Base-by-base conservation (phyloP, 805 yeast species). In the Metschnikowia shivogae region DNA sequence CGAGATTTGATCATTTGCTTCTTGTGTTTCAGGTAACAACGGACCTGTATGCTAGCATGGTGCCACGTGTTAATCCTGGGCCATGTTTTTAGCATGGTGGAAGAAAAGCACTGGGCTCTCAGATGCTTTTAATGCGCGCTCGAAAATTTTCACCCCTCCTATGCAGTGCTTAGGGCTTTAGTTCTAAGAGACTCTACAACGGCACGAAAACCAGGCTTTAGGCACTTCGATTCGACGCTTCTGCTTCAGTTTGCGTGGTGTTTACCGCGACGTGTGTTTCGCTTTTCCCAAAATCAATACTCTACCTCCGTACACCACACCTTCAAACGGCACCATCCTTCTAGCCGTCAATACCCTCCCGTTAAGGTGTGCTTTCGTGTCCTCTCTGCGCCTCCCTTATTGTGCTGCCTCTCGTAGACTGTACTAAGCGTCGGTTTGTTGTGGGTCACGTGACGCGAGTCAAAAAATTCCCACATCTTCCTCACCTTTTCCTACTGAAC, bases 1-100 rank as follows among this genome's bases (percentile, higher is more conserved):
- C 47, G 43, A 19, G 56, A 43, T 19, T 48, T 47, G 30, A 52
- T 50, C 33, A 50, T 29, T 34, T 49, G 54, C 31, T 43, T 43
- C 30, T 39, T 43, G 24, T 43, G 40, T 12, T 37, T 42, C 13
- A 47, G 40, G 42, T 47, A 47, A 19, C 34, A 27, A 20, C 50
- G 42, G n/a, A 22, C 12, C 30, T 22, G 42, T 9, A 39, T 24
- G 22, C 14, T 14, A 10, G 33, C 20, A 32, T n/a, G 17, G 22
- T 31, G 35, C 35, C 22, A 14, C 22, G 35, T n/a, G 22, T 39
- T 22, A 27, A 39, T 17, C 43, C 43, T 17, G 24, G 37, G 34
- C 43, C 43, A 39, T 39, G 43, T 39, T 32, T 33, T 39, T 39
- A 39, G 37, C 43, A 39, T 39, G 43, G 36, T 22, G 31, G 26